phyloP scores from a whole-genome alignment of 805 yeast species.

The Ogataea haglerorum region DNA sequence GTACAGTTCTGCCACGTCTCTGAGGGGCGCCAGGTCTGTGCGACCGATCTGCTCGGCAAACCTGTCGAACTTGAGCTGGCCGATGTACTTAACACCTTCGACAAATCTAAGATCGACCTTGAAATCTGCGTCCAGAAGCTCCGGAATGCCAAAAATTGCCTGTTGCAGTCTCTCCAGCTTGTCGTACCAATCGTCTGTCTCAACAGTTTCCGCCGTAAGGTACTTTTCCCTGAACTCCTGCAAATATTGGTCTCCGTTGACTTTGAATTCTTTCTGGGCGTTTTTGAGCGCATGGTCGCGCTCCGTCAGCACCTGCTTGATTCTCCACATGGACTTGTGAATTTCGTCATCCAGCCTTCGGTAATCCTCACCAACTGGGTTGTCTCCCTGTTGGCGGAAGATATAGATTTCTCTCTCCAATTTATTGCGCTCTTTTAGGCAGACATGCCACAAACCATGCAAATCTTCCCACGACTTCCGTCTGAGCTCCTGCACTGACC shows the following conservation, averaged over 20 bases:
- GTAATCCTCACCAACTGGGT: slow-evolving; percentile 22
- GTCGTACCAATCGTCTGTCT: slow-evolving; percentile 55
- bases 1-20: slow-evolving; percentile 36
- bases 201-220: slow-evolving; percentile 53
- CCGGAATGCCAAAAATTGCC: slow-evolving; percentile 82
- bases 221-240: slow-evolving; percentile 57
- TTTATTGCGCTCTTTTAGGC: slow-evolving; percentile 77
- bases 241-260: slow-evolving; percentile 46
- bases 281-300: slow-evolving; percentile 69
- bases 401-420: slow-evolving; percentile 73
- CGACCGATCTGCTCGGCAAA: slow-evolving; percentile 35
- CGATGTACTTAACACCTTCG: slow-evolving; percentile 65
- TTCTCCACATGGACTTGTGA: slow-evolving; percentile 67
- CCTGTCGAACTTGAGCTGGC: slow-evolving; percentile 61
- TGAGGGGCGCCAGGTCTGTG: slow-evolving; percentile 43
- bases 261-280: slow-evolving; percentile 46
- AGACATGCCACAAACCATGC: slow-evolving; percentile 86
- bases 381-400: slow-evolving; percentile 37
- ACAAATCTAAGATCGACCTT: slow-evolving; percentile 56
- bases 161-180: slow-evolving; percentile 74
- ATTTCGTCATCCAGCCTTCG: slow-evolving; percentile 38
- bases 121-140: slow-evolving; percentile 57
- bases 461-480: slow-evolving; percentile 88
- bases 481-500: slow-evolving; percentile 87
- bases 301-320: slow-evolving; percentile 84